Evolutionary conservation across 2,329 filamentous ascomycete species (phyloP).

Genomic region (Phoma sp.): DNA sequence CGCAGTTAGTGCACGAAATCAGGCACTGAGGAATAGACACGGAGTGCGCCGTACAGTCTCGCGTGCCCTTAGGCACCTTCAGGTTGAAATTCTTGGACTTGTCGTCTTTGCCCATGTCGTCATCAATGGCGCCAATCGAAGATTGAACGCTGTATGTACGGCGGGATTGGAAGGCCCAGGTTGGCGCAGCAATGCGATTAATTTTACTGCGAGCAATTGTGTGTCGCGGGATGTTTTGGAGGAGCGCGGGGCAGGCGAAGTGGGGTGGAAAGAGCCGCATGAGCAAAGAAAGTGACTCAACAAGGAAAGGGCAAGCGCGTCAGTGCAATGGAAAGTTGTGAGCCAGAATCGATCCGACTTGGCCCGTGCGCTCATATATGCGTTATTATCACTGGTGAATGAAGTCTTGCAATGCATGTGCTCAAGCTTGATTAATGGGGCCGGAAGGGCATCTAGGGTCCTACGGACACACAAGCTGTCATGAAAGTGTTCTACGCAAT

Average conservation of each 20-base stretch:
- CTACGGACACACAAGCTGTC: background rate
- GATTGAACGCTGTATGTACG: conserved; percentile 26
- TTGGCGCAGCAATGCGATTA: conserved; percentile 13
- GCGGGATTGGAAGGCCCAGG: conserved; percentile 17
- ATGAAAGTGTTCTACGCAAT: background rate
- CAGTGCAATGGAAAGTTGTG: conserved; percentile 15
- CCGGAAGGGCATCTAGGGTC: background rate
- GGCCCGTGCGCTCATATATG: conserved; percentile 9
- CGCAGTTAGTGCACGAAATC: conserved; percentile 20
- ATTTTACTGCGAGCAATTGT: conserved; percentile 26
- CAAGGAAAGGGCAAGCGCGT: conserved; percentile 27
- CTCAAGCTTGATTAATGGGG: background rate
- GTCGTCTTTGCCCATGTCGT: conserved; percentile 56
- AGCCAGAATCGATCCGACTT: conserved; percentile 4
- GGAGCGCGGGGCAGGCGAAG: conserved; percentile 40
- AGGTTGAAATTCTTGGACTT: conserved; percentile 64
- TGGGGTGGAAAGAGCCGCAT: conserved; percentile 41
- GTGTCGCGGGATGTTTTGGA: conserved; percentile 30
- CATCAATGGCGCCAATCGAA: conserved; percentile 22
- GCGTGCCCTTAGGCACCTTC: conserved; percentile 90
- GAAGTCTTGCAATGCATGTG: background rate
- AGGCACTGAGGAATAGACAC: conserved; percentile 58
- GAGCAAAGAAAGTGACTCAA: conserved; percentile 39
- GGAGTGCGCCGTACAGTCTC: conserved; percentile 74
- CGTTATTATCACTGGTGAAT: background rate